phyloP scores from a whole-genome alignment of 176 grass and related monocot genomes.

The Urochloa ruziziensis region DNA sequence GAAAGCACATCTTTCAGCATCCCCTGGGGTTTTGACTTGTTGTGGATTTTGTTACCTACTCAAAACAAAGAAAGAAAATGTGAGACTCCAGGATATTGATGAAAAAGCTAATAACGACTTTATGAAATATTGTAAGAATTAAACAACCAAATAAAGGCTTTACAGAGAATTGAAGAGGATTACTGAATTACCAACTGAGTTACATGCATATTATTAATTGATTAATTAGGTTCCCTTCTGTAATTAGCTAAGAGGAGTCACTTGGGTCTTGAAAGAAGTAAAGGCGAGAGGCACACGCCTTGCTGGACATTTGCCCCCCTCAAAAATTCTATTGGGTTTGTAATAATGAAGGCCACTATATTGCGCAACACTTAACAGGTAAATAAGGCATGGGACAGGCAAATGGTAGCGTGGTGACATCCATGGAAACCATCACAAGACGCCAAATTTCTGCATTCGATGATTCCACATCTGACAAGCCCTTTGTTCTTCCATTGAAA shows the following conservation, averaged over 20 bases:
- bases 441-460: neutral
- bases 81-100: neutral
- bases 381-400: neutral
- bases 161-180: too few relatives aligned
- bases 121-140: too few relatives aligned
- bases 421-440: neutral
- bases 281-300: too few relatives aligned
- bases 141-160: too few relatives aligned
- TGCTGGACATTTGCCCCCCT: neutral
- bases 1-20: slow-evolving; percentile 99
- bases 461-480: neutral
- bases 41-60: neutral
- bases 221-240: too few relatives aligned
- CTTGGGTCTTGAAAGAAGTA: too few relatives aligned
- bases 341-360: neutral
- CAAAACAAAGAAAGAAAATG: neutral
- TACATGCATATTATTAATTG: too few relatives aligned
- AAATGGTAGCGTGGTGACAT: neutral
- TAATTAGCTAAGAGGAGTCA: too few relatives aligned
- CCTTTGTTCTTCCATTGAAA: too few relatives aligned
- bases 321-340: neutral
- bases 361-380: neutral
- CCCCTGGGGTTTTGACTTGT: slow-evolving; percentile 38
- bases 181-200: too few relatives aligned
- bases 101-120: neutral